These are phyloP conservation scores for Hypoxylon intermedium DNA, from an alignment of 495 filamentous ascomycete genomes.

Conservation along the genomic window DNA sequence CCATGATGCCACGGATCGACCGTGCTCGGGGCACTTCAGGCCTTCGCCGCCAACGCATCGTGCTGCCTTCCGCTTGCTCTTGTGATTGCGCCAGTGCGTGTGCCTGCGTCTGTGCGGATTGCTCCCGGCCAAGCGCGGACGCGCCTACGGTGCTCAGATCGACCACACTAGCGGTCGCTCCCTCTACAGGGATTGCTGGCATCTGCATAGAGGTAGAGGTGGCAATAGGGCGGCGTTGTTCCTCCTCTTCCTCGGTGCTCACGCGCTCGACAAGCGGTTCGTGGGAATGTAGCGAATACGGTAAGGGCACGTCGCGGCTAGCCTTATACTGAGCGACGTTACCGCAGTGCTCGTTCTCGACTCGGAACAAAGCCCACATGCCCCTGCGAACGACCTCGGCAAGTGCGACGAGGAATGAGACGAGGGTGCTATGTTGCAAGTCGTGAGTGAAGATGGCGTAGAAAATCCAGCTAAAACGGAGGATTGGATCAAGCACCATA, in stretches of 20 bases:
- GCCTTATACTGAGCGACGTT: constrained; percentile 88
- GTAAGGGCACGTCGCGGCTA: constrained; percentile 78
- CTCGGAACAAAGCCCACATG: constrained; percentile 89
- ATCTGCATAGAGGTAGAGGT: constrained; percentile 11
- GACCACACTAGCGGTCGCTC: constrained; percentile 20
- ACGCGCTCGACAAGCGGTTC: constrained; percentile 45
- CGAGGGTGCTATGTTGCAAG: constrained; percentile 77
- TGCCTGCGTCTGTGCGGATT: constrained; percentile 12
- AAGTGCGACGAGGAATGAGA: constrained; percentile 76
- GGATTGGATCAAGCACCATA: constrained; percentile 83
- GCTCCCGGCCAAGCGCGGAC: constrained; percentile 26
- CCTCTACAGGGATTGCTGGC: constrained; percentile 24
- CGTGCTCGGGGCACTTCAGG: constrained; percentile 49
- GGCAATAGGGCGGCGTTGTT: constrained; percentile 9
- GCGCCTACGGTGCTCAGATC: constrained; percentile 19
- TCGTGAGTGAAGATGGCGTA: constrained; percentile 83
- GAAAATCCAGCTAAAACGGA: constrained; percentile 95
- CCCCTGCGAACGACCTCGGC: constrained; percentile 82
- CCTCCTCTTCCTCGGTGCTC: constrained; percentile 36
- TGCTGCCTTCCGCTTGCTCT: constrained; percentile 45
- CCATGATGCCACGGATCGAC: constrained; percentile 65
- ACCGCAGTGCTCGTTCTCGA: constrained; percentile 95
- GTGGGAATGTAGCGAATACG: constrained; percentile 64
- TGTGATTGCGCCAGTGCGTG: constrained; percentile 19
- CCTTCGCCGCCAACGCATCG: constrained; percentile 47